phyloP scores from a whole-genome alignment of 345 rosid genomes.

The Hypericum androsaemum region DNA sequence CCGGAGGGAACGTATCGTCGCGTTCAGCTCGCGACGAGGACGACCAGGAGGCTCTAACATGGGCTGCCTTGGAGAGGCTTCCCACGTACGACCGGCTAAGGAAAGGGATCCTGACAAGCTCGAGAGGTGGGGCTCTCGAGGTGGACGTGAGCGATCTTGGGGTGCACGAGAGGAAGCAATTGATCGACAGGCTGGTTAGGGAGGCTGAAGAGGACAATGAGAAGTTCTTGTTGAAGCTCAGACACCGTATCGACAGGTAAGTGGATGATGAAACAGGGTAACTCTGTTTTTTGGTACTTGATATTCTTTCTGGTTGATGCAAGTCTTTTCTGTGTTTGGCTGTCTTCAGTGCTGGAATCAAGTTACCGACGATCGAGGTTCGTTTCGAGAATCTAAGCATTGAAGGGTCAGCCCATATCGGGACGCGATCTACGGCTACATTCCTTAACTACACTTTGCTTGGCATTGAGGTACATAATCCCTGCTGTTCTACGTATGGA shows the following conservation, averaged over 20 bases:
- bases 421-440: background rate
- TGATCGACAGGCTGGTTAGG: background rate
- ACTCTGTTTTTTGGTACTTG: too few species aligned
- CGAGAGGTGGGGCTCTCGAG: background rate
- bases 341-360: background rate
- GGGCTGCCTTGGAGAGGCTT: slow-evolving; percentile 1
- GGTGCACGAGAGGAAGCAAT: background rate
- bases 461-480: background rate
- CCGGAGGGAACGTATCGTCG: too few species aligned
- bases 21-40: background rate
- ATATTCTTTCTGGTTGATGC: background rate
- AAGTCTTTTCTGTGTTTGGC: background rate
- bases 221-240: slow-evolving; percentile 3
- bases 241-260: background rate
- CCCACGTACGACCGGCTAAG: background rate
- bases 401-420: background rate
- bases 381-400: background rate
- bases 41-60: background rate
- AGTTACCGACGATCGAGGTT: background rate
- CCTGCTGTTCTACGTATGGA: too few species aligned
- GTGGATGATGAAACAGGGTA: background rate
- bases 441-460: background rate
- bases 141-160: background rate
- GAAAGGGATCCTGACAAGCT: background rate
- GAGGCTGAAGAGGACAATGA: background rate